Base-by-base conservation (phyloP, 805 yeast species). In the Helenozyma baotianmanensis region DNA sequence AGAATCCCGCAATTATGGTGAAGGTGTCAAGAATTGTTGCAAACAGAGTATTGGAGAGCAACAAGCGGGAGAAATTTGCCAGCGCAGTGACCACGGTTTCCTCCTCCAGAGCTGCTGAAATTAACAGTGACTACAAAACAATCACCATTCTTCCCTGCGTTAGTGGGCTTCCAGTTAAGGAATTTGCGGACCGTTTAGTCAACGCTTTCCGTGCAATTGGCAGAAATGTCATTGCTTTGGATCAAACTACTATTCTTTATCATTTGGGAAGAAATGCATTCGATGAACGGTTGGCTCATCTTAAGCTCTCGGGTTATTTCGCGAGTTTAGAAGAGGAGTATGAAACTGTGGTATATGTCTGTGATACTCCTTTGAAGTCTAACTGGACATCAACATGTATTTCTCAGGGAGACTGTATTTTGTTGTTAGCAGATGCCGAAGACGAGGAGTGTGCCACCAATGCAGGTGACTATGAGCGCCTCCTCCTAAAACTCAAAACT, bases 301-400 rank as follows among this genome's bases (percentile, higher is more conserved):
- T 92, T 51, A 89, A 86, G 52, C 80, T 89, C 40, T 76, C 92
- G 25, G 96, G 97, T 0, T 85, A 81, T 50, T 82, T 90, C 53
- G 84, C 96, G 0, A 95, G 87, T 45, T 67, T 92, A 30, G 98
- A 90, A 64, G 97, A 89, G 48, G 73, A 76, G 41, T 85, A 80
- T 54, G 86, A 90, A 45, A 82, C 87, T n/a, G 82, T 92, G 4
- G 76, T 90, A 2, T 92, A 90, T 51, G 78, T 90, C 9, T 89
- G 92, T 16, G 97, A 92, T 49, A 79, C 96, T 0, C 71, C 83
- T 1, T 77, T 82, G 2, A 78, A 78, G 44, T 83, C 96, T 0
- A 72, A 79, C 13, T 90, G 98, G 98, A 86, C 96, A 0, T 72
- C 77, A 7, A 86, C 96, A 0, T 92, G 97, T 56, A 82, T 90